A percentile compares a stretch with the other conserved stretches of the same genome.
These are phyloP conservation scores for Pichia sp. DNA, from an alignment of 1,139 yeast species.

Conservation along the genomic window DNA sequence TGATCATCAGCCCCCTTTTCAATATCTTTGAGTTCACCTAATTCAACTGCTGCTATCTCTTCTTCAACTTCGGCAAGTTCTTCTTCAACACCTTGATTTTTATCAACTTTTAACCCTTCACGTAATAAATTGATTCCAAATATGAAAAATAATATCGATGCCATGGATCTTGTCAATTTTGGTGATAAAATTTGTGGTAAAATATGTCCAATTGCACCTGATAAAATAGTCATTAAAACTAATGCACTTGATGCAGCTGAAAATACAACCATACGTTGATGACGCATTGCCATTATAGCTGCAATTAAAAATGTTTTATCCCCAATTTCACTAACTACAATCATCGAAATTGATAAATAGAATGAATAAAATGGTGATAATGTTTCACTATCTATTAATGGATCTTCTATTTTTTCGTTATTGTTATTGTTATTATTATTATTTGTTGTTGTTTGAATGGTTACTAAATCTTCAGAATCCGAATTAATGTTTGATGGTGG, in stretches of 20 bases:
- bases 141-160: conserved; percentile 71
- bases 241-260: conserved; percentile 84
- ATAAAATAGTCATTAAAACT: conserved; percentile 82
- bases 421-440: neutral
- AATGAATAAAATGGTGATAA: conserved; percentile 12
- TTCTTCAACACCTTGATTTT: conserved; percentile 81
- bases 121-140: conserved; percentile 71
- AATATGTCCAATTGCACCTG: conserved; percentile 89
- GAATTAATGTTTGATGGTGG: conserved; percentile 16
- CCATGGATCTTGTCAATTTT: conserved; percentile 71
- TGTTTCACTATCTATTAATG: conserved; percentile 3
- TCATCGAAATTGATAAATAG: conserved; percentile 56
- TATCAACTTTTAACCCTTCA: conserved; percentile 82
- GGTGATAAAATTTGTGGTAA: conserved; percentile 80
- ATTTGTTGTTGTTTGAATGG: conserved; percentile 18
- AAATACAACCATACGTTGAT: conserved; percentile 75
- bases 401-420: too few relatives aligned
- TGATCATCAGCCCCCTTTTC: conserved; percentile 44
- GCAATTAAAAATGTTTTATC: conserved; percentile 96
- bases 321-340: conserved; percentile 87
- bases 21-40: conserved; percentile 45
- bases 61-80: conserved; percentile 96
- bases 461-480: conserved; percentile 19
- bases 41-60: conserved; percentile 66
- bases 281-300: conserved; percentile 96